Base-by-base conservation (phyloP, 768 basidiomycete species). In the Leucocoprinus sp. region DNA sequence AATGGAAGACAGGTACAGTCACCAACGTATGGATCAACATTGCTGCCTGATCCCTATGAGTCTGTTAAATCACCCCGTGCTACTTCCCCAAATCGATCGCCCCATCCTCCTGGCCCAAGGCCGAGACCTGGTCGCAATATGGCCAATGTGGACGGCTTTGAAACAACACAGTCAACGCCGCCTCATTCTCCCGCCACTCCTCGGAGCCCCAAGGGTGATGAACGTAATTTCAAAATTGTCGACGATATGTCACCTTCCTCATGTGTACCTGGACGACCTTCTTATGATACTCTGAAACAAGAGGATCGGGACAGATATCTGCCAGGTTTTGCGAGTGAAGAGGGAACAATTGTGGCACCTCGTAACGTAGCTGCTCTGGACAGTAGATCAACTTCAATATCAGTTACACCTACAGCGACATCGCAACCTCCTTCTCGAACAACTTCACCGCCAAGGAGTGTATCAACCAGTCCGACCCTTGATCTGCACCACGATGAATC, bases 121-220 rank as follows among this genome's bases (percentile, higher is more conserved):
- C 58, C 64, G n/a, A 60, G 63, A 18, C 57, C 55, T 5, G 57
- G 53, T 35, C 62, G 60, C 34, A 63, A 62, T 11, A 60, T 64
- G 18, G 67, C 55, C 31, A 64, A 64, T 45, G 62, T 46, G 64
- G 64, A 8, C n/a, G n/a, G n/a, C n/a, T 59, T 68, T 21, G 76
- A 79, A 48, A 66, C 67, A 5, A 63, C 66, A 12, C 64, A 62
- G 27, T 61, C 66, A 5, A 64, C 72, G 8, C 78, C 82, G 21
- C 79, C 82, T 38, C 75, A 74, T 28, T 84, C 82, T 37, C 84
- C 84, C 8, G 66, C 75, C 43, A 80, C 72, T 50, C 71, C 75
- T 33, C 62, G 63, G 34, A 72, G 71, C 42, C 74, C 71, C 6
- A 63, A 66, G 19, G 4, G 33, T 12, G 40, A 41, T 14, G 46